These are phyloP conservation scores for Dichomitus squalens DNA, from an alignment of 1,284 basidiomycete genomes.

Conservation along the genomic window DNA sequence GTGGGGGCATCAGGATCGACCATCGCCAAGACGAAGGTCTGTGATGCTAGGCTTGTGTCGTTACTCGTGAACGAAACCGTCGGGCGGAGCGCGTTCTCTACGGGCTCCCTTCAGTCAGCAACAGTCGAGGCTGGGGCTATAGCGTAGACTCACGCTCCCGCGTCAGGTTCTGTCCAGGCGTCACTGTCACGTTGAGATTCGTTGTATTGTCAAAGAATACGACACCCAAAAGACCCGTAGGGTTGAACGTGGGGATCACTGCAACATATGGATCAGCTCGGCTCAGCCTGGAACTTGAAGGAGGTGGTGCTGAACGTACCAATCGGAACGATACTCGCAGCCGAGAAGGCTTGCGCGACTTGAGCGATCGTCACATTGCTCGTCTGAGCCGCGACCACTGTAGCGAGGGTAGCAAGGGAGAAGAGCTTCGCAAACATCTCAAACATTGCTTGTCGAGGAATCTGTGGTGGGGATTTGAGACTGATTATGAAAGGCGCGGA, in stretches of 20 bases:
- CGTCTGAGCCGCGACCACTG: constrained; percentile 17
- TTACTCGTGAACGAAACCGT: constrained; percentile 38
- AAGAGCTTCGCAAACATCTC: constrained; percentile 13
- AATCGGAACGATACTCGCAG: constrained; percentile 46
- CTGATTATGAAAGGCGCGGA: too few relatives aligned
- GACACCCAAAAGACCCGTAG: constrained; percentile 38
- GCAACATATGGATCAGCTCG: background rate
- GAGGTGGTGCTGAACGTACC: constrained; percentile 7
- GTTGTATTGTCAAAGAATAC: constrained; percentile 40
- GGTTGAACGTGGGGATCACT: constrained; percentile 43
- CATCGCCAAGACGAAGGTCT: constrained; percentile 46
- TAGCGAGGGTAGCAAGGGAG: constrained; percentile 6
- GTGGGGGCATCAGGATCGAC: constrained; percentile 54
- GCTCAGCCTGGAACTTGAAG: background rate
- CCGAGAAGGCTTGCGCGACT: constrained; percentile 41
- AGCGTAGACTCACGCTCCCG: constrained; percentile 39
- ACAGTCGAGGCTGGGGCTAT: background rate
- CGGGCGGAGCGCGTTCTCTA: constrained; percentile 43
- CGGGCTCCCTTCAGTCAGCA: background rate
- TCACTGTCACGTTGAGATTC: constrained; percentile 34
- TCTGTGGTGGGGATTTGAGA: too few relatives aligned
- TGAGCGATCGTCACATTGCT: constrained; percentile 31
- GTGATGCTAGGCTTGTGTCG: constrained; percentile 27
- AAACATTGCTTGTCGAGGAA: too few relatives aligned
- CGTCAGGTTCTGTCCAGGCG: constrained; percentile 42